Conservation (phyloP, 2,329 filamentous ascomycete genomes). For the Aspergillus fischeri region DNA sequence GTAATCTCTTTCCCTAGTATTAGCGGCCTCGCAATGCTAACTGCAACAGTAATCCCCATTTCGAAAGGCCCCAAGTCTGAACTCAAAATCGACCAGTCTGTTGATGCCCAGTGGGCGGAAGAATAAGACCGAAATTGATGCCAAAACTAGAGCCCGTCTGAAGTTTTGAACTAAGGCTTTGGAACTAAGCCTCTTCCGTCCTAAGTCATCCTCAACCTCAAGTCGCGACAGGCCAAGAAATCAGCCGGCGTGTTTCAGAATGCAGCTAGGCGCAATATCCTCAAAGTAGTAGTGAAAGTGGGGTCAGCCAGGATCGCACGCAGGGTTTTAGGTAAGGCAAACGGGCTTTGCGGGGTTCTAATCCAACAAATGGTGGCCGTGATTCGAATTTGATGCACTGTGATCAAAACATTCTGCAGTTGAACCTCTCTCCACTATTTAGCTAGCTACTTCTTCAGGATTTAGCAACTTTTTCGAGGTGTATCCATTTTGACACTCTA, state of each 20-base stretch:
- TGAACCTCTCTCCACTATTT: not conserved
- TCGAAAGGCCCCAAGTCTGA: not conserved
- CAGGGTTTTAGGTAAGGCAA: conserved; percentile 24
- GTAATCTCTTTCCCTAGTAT: not conserved
- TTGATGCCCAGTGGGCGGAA: not conserved
- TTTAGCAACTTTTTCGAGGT: not conserved
- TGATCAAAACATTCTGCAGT: not conserved
- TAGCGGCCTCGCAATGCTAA: not conserved
- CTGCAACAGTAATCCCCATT: not conserved
- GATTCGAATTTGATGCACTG: not conserved
- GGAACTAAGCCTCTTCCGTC: not conserved
- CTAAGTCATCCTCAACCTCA: not conserved
- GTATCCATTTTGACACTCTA: not conserved
- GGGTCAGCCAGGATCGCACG: conserved; percentile 27
- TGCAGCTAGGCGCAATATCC: conserved; percentile 25
- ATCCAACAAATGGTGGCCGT: not conserved
- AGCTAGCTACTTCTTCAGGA: too few relatives aligned
- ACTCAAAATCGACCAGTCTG: not conserved
- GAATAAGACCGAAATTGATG: not conserved
- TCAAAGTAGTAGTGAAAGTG: conserved; percentile 29
- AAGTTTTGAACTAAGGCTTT: not conserved
- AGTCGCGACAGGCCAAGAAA: not conserved
- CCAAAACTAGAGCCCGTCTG: not conserved
- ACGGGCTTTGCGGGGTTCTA: conserved; percentile 25
- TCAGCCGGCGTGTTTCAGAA: conserved; percentile 25